phyloP scores from a whole-genome alignment of 169 alveolate genomes.

The Cryptosporidium baileyi region DNA sequence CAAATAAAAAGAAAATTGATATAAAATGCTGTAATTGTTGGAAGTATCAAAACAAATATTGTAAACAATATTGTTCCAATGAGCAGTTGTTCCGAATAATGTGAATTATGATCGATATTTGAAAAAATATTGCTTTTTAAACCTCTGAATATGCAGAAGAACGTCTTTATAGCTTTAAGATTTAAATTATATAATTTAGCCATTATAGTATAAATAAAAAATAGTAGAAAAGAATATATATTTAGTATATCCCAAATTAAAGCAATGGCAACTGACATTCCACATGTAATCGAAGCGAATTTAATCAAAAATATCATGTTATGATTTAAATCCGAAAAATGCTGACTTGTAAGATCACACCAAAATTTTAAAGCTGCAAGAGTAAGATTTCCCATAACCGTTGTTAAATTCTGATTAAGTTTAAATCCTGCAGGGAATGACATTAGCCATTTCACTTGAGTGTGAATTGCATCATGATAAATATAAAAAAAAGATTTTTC shows the following conservation, averaged over 20 bases:
- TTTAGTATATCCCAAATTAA: slow-evolving; percentile 63
- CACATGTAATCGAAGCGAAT: slow-evolving; percentile 41
- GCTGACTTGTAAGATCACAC: slow-evolving; percentile 57
- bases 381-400: slow-evolving; percentile 34
- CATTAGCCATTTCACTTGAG: slow-evolving; percentile 62
- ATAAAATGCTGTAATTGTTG: slow-evolving; percentile 60
- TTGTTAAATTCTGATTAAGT: slow-evolving; percentile 36
- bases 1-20: slow-evolving; percentile 60
- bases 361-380: slow-evolving; percentile 58
- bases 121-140: slow-evolving; percentile 43
- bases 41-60: slow-evolving; percentile 33
- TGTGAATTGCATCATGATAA: slow-evolving; percentile 62
- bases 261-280: slow-evolving; percentile 46
- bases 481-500: slow-evolving; percentile 34
- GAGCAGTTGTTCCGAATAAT: slow-evolving; percentile 51
- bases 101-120: slow-evolving; percentile 42
- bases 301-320: slow-evolving; percentile 44
- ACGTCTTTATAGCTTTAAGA: slow-evolving; percentile 40
- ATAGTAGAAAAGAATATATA: slow-evolving; percentile 33
- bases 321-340: slow-evolving; percentile 48
- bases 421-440: slow-evolving; percentile 61
- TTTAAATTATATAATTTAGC: slow-evolving; percentile 37
- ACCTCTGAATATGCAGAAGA: slow-evolving; percentile 41
- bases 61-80: slow-evolving; percentile 63
- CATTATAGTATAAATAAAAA: slow-evolving; percentile 23